Evolutionary conservation across 2,329 filamentous ascomycete species (phyloP), one percentile per base, ranked within the genome.

Genomic region (Ascochyta viciae-villosae): DNA sequence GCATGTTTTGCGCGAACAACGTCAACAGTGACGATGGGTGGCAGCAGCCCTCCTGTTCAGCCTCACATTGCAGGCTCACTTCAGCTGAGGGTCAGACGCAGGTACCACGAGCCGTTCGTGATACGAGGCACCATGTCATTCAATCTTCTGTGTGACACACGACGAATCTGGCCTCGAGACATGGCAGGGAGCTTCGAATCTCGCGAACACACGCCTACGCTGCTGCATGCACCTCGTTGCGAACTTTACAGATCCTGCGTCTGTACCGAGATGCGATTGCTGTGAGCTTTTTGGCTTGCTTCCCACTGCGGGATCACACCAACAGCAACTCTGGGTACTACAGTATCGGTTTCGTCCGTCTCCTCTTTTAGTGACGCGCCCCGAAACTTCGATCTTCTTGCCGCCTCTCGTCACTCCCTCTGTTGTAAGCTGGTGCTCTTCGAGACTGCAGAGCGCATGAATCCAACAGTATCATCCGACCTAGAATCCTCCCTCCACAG

Each of bases 11-110:
- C 50, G 45, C 47, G 48, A 40, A 57, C 34, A 61, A 62, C 62
- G 63, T 63, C 61, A 64, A 63, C 27, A 46, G 59, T 66, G 63
- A 67, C 63, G 63, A 61, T 61, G 43, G 35, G 22, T 51, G 48
- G 46, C 45, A 44, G 42, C 31, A 48, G 38, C 24, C 50, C 34
- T 52, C 39, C 54, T 34, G 22, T 59, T 50, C 56, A 62, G 61
- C 61, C 56, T 63, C 61, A 53, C 40, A 31, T 39, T 39, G 37
- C 35, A 37, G 37, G 35, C 12, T 26, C 34, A 39, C 50, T 35
- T 24, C 43, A 51, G 42, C 45, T 56, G 44, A 53, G 26, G 13
- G 9, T 37, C 41, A 31, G 55, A 61, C 48, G 64, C 61, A 65
- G 59, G 63, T 61, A 63, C 63, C 57, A 43, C 42, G 22, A 44